Percentiles rank a stretch among this genome's conserved stretches.
These are phyloP conservation scores for Daldinia vernicosa DNA, from an alignment of 495 filamentous ascomycete genomes.

Conservation along the genomic window DNA sequence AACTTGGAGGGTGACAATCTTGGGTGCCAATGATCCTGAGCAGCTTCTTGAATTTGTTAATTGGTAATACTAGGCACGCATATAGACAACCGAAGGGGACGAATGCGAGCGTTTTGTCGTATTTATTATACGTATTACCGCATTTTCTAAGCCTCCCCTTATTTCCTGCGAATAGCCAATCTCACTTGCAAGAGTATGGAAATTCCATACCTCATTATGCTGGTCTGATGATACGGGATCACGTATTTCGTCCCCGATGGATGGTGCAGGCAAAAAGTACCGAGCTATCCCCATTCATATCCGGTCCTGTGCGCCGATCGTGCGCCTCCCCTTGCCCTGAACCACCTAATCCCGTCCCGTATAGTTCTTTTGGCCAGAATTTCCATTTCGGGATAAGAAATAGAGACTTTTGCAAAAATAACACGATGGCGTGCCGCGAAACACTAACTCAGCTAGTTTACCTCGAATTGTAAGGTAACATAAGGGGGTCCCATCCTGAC, in stretches of 20 bases:
- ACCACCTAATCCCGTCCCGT: background rate
- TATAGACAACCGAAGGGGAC: background rate
- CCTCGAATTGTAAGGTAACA: constrained; percentile 52
- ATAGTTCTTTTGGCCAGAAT: constrained; percentile 3
- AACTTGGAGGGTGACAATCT: constrained; percentile 25
- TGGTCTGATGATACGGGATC: constrained; percentile 30
- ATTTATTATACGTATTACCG: constrained; percentile 37
- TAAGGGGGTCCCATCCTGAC: constrained; percentile 58
- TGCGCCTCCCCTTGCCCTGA: constrained; percentile 3
- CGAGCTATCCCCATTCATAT: constrained; percentile 24
- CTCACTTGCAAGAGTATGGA: constrained; percentile 18
- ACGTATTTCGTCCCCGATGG: constrained; percentile 13
- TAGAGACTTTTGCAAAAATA: constrained; percentile 7
- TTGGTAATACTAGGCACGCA: constrained; percentile 14
- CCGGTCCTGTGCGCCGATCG: constrained; percentile 10
- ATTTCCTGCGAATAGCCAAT: constrained; percentile 13
- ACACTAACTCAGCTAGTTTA: constrained; percentile 4
- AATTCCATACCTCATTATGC: constrained; percentile 2
- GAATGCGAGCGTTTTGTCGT: constrained; percentile 23
- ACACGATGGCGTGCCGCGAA: constrained; percentile 2
- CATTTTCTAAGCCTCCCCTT: constrained; percentile 17
- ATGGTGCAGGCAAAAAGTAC: constrained; percentile 19
- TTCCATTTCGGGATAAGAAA: constrained; percentile 11
- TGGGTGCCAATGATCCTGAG: constrained; percentile 8
- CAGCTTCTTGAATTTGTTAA: constrained; percentile 11